Evolutionary conservation across 352 stramenopile species (phyloP).

Genomic region (Pythium phragmiticola): DNA sequence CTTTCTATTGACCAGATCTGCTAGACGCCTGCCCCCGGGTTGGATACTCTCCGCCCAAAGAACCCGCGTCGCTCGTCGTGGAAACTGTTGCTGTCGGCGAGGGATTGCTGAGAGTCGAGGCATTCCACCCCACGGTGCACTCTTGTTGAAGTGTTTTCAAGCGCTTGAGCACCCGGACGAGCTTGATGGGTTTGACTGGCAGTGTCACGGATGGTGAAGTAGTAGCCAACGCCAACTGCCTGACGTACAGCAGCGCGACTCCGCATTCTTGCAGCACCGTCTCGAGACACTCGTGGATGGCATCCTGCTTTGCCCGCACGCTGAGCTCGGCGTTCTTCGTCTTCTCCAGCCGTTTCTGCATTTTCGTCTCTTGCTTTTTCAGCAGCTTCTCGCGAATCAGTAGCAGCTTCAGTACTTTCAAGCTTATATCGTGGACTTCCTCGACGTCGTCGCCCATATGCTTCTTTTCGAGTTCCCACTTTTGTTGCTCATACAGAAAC

Average conservation of each 20-base stretch:
- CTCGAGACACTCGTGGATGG: conserved; percentile 19
- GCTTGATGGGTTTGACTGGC: conserved; percentile 49
- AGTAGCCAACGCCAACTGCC: conserved; percentile 35
- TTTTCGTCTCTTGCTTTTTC: conserved; percentile 45
- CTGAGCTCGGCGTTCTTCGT: conserved; percentile 22
- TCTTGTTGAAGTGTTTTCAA: conserved; percentile 27
- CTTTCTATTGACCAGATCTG: too few species aligned
- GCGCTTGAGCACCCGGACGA: conserved; percentile 46
- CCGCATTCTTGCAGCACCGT: conserved; percentile 49
- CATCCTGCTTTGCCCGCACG: conserved; percentile 5
- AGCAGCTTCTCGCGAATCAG: conserved; percentile 65
- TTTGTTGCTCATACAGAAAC: conserved; percentile 60
- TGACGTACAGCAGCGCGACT: conserved; percentile 47
- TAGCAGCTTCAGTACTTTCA: conserved; percentile 68
- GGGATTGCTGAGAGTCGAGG: neutral
- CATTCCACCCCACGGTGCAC: neutral
- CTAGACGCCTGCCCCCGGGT: too few species aligned
- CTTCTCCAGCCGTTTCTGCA: conserved; percentile 22
- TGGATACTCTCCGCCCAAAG: neutral
- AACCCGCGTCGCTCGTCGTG: neutral
- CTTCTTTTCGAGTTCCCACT: conserved; percentile 56
- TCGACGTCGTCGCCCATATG: conserved; percentile 47
- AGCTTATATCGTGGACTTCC: conserved; percentile 55
- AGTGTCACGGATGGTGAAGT: neutral
- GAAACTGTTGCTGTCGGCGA: neutral